A percentile compares a stretch with the other conserved stretches of the same genome.
Conservation (phyloP, 2,329 filamentous ascomycete species). For the Aureobasidium sp. region DNA sequence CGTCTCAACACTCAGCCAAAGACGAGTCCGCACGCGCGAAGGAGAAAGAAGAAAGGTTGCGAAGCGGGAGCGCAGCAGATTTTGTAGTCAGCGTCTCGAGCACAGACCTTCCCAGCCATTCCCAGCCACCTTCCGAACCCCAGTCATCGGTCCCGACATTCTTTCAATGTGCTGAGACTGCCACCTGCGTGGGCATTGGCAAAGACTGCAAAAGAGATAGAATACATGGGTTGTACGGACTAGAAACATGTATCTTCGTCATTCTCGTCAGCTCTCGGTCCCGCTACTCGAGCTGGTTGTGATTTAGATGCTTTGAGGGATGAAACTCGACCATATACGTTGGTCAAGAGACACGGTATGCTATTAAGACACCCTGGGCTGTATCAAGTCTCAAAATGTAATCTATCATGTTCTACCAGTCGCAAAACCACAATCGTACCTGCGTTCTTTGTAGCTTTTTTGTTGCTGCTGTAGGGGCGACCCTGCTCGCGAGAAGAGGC, state of each 20-base stretch:
- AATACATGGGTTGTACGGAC: background rate
- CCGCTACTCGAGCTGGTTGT: too few species aligned
- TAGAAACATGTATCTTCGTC: background rate
- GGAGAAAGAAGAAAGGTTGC: background rate
- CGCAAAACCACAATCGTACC: too few species aligned
- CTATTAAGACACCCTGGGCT: too few species aligned
- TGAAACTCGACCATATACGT: too few species aligned
- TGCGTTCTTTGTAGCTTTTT: too few species aligned
- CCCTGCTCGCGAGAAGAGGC: too few species aligned
- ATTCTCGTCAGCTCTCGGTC: background rate
- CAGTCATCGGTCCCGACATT: background rate
- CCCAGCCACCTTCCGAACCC: background rate
- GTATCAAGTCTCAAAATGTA: too few species aligned
- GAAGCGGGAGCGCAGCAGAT: background rate
- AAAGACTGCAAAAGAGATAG: background rate
- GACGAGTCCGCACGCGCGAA: background rate
- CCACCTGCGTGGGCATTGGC: background rate
- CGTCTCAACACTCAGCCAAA: background rate
- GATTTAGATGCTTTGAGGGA: too few species aligned
- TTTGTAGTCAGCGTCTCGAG: background rate
- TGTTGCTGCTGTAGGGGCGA: too few species aligned
- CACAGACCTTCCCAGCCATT: conserved; percentile 8
- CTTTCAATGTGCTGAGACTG: too few species aligned
- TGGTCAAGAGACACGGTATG: too few species aligned
- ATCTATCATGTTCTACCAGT: accelerated